phyloP scores from a whole-genome alignment of 345 rosid genomes.

The Gossypium thurberi region DNA sequence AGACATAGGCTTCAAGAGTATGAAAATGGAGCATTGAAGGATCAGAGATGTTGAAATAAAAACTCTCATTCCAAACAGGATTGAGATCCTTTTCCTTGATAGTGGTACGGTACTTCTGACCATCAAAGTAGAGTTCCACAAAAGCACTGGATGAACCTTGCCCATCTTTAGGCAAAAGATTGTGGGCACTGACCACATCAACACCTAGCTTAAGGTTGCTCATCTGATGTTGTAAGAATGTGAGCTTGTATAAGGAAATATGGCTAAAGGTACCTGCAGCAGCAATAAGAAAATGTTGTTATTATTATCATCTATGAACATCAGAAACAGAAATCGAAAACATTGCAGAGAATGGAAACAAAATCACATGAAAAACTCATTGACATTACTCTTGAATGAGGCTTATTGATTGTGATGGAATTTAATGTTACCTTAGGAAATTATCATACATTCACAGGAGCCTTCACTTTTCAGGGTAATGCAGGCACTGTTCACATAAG shows the following conservation, averaged over 20 bases:
- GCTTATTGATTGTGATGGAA: not conserved
- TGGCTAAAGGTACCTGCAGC: conserved; percentile 31
- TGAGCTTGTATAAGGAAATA: conserved; percentile 9
- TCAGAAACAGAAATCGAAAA: not conserved
- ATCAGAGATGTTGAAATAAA: conserved; percentile 87
- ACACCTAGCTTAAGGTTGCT: conserved; percentile 82
- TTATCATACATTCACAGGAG: not conserved
- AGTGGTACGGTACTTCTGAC: conserved; percentile 77
- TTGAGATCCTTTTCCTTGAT: conserved; percentile 81
- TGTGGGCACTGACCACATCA: conserved; percentile 81
- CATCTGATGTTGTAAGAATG: conserved; percentile 30
- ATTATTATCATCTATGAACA: not conserved
- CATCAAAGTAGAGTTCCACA: conserved; percentile 84
- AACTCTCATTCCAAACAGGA: conserved; percentile 97
- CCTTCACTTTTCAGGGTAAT: conserved; percentile 1
- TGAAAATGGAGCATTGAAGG: conserved; percentile 73
- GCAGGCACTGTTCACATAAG: not conserved
- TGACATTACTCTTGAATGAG: not conserved
- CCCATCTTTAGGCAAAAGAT: conserved; percentile 91
- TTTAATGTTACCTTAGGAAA: conserved; percentile 9
- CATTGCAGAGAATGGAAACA: not conserved
- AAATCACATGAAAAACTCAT: not conserved
- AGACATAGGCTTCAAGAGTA: conserved; percentile 66
- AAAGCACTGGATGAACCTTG: conserved; percentile 79
- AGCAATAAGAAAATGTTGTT: not conserved